Percentiles rank a stretch among this genome's conserved stretches.
These are phyloP conservation scores for Fraxinus quadrangulata DNA, from an alignment of 257 asterid species.

Conservation along the genomic window DNA sequence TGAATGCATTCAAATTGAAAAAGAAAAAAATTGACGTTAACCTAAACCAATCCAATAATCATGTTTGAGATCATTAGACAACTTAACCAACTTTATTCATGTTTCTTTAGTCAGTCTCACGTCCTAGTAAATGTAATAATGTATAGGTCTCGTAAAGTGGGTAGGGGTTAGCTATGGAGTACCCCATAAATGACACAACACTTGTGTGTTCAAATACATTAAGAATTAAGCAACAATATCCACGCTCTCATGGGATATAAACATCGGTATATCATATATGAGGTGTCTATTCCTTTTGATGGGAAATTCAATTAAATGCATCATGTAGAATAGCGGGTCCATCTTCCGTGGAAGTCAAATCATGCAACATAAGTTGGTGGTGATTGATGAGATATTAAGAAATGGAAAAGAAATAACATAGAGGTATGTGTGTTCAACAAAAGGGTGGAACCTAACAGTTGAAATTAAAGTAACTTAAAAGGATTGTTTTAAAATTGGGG, in stretches of 20 bases:
- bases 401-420: background rate
- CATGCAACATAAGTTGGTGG: background rate
- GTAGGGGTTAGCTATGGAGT: background rate
- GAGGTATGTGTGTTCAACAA: background rate
- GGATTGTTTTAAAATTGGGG: background rate
- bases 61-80: background rate
- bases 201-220: background rate
- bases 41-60: background rate
- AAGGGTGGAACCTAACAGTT: background rate
- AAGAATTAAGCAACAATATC: background rate
- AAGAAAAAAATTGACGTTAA: too few relatives aligned
- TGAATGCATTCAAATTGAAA: too few relatives aligned
- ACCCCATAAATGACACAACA: background rate
- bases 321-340: background rate
- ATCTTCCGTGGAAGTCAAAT: background rate
- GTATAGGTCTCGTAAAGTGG: background rate
- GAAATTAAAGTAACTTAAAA: background rate
- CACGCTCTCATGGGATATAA: background rate
- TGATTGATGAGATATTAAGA: background rate
- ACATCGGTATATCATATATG: background rate
- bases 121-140: too few relatives aligned
- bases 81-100: background rate
- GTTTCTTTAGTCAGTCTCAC: background rate
- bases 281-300: background rate
- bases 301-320: background rate